Conservation (phyloP, 176 grass and related monocot species). For the Raddia distichophylla region DNA sequence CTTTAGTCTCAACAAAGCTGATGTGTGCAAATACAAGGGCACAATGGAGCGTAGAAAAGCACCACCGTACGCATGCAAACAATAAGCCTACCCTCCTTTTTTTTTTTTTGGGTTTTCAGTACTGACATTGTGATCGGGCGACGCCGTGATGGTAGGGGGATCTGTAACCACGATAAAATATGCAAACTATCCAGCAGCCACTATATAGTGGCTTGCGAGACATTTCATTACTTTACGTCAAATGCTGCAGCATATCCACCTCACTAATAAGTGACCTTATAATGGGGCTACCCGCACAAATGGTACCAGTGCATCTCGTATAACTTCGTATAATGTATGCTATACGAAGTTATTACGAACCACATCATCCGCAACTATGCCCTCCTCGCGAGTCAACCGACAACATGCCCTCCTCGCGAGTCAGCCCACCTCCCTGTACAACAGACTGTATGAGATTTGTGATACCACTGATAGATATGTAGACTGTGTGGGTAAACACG, state of each 20-base stretch:
- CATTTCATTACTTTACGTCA: background rate
- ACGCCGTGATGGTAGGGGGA: background rate
- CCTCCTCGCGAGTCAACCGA: too few species aligned
- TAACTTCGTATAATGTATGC: too few species aligned
- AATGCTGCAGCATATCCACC: background rate
- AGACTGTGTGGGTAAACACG: too few species aligned
- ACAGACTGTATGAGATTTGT: too few species aligned
- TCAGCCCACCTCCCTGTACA: too few species aligned
- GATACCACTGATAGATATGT: too few species aligned
- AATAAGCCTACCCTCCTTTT: background rate
- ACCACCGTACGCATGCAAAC: background rate
- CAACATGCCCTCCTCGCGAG: too few species aligned
- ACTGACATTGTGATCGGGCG: background rate
- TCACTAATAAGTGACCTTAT: background rate
- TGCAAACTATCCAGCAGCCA: background rate
- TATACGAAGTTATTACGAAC: too few species aligned
- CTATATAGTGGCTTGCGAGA: background rate
- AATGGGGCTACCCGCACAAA: background rate
- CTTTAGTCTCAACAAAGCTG: background rate
- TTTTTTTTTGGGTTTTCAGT: too few species aligned
- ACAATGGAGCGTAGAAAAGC: background rate
- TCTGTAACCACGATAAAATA: background rate
- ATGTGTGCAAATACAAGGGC: background rate
- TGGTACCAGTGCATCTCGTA: background rate
- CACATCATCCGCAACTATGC: too few species aligned